These are phyloP conservation scores for Sequoia sempervirens DNA, from an alignment of 75 land plant species.

Conservation along the genomic window DNA sequence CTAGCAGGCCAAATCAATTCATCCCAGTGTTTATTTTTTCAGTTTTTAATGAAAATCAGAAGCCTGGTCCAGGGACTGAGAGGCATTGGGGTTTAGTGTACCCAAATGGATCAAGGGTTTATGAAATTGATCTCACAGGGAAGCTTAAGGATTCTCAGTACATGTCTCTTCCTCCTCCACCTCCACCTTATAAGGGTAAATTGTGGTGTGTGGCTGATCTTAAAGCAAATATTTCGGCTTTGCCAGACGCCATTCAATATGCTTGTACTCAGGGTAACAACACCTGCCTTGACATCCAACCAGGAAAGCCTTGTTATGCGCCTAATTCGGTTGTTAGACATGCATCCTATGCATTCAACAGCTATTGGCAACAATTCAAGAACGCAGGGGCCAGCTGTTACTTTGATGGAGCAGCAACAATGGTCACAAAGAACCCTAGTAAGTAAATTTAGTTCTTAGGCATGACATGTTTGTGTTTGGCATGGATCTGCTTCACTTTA, in stretches of 20 bases:
- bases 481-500: neutral
- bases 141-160: slow-evolving; percentile 27
- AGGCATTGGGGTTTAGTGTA: slow-evolving; percentile 79
- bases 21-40: slow-evolving; percentile 67
- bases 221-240: slow-evolving; percentile 22
- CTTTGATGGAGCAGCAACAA: slow-evolving; percentile 61
- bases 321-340: slow-evolving; percentile 40
- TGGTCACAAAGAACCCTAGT: slow-evolving; percentile 65
- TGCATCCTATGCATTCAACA: slow-evolving; percentile 73
- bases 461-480: neutral
- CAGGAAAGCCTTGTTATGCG: slow-evolving; percentile 38
- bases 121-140: slow-evolving; percentile 67
- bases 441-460: slow-evolving; percentile 19
- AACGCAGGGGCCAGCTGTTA: slow-evolving; percentile 54
- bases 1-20: slow-evolving; percentile 51
- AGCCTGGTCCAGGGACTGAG: slow-evolving; percentile 84
- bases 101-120: slow-evolving; percentile 57
- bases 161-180: slow-evolving; percentile 44
- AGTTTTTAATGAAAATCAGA: slow-evolving; percentile 86
- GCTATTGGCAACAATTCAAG: slow-evolving; percentile 62
- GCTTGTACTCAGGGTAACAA: slow-evolving; percentile 69
- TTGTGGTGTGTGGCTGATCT: slow-evolving; percentile 66
- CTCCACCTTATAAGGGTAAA: slow-evolving; percentile 46
- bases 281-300: slow-evolving; percentile 48
- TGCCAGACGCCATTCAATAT: slow-evolving; percentile 44